Conservation (phyloP, 1,284 basidiomycete species). For the Naganishia sp. region DNA sequence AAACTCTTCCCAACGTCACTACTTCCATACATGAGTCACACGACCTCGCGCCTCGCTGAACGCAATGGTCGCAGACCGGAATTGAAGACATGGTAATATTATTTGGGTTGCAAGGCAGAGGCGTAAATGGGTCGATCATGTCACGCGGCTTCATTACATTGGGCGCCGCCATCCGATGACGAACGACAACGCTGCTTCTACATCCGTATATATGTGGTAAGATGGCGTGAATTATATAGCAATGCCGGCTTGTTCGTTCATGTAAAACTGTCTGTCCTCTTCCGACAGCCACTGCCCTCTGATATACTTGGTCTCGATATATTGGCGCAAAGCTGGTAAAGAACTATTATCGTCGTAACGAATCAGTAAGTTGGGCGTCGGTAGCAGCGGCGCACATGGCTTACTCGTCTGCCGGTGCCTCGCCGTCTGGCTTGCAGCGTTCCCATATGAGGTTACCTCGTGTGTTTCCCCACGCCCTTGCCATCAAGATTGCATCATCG, state of each 20-base stretch:
- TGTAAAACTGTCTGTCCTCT: conserved; percentile 36
- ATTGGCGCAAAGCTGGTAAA: conserved; percentile 44
- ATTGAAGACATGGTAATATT: no score
- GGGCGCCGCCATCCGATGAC: no score
- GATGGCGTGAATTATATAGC: conserved; percentile 20
- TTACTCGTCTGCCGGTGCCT: conserved; percentile 46
- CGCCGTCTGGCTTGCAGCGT: conserved; percentile 37
- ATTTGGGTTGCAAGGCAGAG: no score
- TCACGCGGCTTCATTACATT: no score
- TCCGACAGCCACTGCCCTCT: conserved; percentile 49
- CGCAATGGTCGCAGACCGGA: no score
- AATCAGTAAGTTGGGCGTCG: background rate
- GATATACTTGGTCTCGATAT: conserved; percentile 54
- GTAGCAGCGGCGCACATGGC: conserved; percentile 32
- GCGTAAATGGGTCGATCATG: no score
- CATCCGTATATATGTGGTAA: no score
- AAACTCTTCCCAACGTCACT: no score
- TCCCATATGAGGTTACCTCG: conserved; percentile 54
- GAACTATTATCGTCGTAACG: background rate
- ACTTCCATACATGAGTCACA: no score
- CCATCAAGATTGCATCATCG: conserved; percentile 50
- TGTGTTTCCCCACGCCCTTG: conserved; percentile 53
- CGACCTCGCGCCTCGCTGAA: no score
- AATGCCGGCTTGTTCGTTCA: conserved; percentile 26
- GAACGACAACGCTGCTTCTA: no score